Evolutionary conservation across 805 yeast species (phyloP).

Genomic region (Hanseniaspora thailandica): DNA sequence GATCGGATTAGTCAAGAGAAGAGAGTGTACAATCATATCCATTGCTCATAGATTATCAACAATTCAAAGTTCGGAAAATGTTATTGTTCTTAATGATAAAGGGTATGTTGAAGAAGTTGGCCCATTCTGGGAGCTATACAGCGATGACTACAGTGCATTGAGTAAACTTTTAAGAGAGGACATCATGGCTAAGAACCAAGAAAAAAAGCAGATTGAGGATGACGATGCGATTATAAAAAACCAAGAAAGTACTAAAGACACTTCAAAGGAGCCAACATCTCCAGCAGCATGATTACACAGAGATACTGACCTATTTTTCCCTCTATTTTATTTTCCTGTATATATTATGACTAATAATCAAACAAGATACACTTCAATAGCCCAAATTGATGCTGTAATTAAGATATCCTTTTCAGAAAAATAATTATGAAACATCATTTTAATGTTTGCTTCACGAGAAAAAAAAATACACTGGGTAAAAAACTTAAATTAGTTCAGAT

Average conservation of each 20-base stretch:
- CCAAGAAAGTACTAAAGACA: neutral
- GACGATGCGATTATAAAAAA: neutral
- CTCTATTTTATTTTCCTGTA: neutral
- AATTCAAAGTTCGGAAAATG: conserved; percentile 70
- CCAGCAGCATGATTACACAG: too few relatives aligned
- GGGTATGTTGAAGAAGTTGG: conserved; percentile 77
- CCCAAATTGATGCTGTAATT: neutral
- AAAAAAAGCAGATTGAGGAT: neutral
- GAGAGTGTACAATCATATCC: conserved; percentile 65
- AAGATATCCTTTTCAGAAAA: neutral
- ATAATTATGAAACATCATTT: neutral
- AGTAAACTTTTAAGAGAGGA: conserved; percentile 31
- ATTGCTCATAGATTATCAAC: conserved; percentile 92
- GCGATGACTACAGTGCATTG: conserved; percentile 33
- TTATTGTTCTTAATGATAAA: conserved; percentile 70
- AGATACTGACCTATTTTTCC: neutral
- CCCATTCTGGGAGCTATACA: conserved; percentile 44
- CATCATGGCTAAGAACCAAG: conserved; percentile 11
- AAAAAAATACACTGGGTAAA: conserved; percentile 12
- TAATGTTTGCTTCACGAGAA: neutral
- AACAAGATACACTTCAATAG: neutral
- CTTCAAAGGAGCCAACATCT: too few relatives aligned
- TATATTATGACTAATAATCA: neutral
- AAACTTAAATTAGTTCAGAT: conserved; percentile 12
- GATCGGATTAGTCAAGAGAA: conserved; percentile 45